Evolutionary conservation across 176 grass and related monocot species (phyloP).

Genomic region (Otatea glauca): DNA sequence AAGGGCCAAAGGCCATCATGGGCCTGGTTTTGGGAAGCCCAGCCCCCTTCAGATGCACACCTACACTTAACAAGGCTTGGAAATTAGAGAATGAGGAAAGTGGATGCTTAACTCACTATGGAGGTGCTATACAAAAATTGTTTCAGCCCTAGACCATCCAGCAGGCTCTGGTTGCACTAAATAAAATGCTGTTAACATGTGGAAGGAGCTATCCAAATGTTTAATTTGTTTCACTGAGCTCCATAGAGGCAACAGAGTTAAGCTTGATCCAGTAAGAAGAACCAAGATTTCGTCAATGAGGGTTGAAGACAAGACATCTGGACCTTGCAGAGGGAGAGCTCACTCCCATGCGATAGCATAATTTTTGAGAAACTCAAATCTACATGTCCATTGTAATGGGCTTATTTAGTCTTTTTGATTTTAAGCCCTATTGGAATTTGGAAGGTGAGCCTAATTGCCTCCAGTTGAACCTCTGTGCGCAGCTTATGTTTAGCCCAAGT

Average conservation of each 20-base stretch:
- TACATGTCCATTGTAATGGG: background rate
- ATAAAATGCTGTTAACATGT: background rate
- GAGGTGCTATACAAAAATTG: constrained; percentile 3
- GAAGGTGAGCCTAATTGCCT: background rate
- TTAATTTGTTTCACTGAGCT: background rate
- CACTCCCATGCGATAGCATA: background rate
- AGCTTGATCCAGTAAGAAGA: background rate
- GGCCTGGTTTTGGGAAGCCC: background rate
- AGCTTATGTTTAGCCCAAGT: background rate
- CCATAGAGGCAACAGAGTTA: background rate
- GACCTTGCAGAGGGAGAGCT: background rate
- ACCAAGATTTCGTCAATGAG: background rate
- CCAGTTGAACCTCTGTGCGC: background rate
- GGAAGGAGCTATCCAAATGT: background rate
- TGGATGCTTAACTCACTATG: background rate
- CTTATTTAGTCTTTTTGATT: background rate
- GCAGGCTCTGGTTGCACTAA: background rate
- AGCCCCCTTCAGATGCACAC: background rate
- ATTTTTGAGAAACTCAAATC: background rate
- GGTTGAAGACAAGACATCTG: background rate
- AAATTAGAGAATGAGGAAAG: background rate
- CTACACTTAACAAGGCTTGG: background rate
- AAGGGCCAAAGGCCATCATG: background rate
- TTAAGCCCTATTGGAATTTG: background rate
- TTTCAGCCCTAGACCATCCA: constrained; percentile 1